Evolutionary conservation across 768 basidiomycete species (phyloP), one percentile per base, ranked within the genome.

Genomic region (Clitopilus passeckerianus): DNA sequence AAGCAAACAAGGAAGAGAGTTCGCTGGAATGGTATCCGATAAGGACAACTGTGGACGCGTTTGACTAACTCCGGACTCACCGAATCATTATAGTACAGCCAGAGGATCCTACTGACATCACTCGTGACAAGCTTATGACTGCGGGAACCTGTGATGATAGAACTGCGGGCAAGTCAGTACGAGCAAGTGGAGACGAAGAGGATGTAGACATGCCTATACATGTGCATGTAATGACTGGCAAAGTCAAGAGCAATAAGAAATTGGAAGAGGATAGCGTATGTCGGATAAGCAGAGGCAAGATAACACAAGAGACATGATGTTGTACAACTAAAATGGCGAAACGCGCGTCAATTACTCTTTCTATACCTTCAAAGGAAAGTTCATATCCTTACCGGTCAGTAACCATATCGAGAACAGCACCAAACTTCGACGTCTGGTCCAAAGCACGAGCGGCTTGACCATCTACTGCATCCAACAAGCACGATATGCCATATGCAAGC

Each of bases 171-270:
- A 27, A 53, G 22, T 71, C 54, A 66, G 60, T 52, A 58, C 59
- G 63, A 41, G 34, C 12, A 10, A 30, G 23, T 37, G 16, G 44
- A 14, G 44, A 14, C 52, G 58, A 56, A 30, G 57, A 43, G 54
- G 57, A 2, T 5, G 35, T 18, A 22, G 54, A 60, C 65, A 56
- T 66, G 95, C 96, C 96, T 97, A 73, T 98, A 97, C 97, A 98
- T 99, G 73, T 98, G 97, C 86, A 98, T 98, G 75, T 98, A 98
- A 74, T 98, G 97, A 65, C 93, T 96, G 66, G 91, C 89, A 71
- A 99, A 99, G 72, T 99, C 97, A 59, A 99, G 85, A 0, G 95
- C 86, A 74, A 99, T 99, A 61, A 99, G 85, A 76, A 92, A 89
- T 74, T 97, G 94, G 79, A 99, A 98, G 54, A 87, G 67, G 34